These are phyloP conservation scores for Pyrenochaeta sp. DNA, from an alignment of 2,329 filamentous ascomycete genomes.

Conservation along the genomic window DNA sequence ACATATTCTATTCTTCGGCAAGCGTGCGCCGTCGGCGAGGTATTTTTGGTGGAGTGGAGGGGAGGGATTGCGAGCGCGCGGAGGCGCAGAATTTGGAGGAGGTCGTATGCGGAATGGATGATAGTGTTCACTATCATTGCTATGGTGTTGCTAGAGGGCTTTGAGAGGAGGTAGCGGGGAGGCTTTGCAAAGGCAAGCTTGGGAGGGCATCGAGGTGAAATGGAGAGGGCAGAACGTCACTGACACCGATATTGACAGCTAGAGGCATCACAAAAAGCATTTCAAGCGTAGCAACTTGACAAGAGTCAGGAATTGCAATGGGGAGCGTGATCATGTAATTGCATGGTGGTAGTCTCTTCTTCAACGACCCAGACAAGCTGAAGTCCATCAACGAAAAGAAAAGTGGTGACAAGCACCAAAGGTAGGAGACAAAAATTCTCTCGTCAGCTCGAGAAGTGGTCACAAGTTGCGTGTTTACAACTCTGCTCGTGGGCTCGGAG, in stretches of 20 bases:
- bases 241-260: neutral
- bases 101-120: no score
- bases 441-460: neutral
- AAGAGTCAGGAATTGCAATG: neutral
- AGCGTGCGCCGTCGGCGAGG: no score
- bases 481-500: neutral
- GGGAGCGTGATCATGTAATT: neutral
- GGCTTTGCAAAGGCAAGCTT: no score
- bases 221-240: neutral
- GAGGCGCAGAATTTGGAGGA: no score
- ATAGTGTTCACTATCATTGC: no score
- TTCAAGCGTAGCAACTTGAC: neutral
- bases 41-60: no score
- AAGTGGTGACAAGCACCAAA: neutral
- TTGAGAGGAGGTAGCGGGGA: no score
- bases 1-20: no score
- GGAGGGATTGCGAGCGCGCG: no score
- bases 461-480: neutral
- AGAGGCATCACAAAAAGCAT: neutral
- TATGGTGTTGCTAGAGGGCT: no score
- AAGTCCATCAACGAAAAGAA: conserved; percentile 12
- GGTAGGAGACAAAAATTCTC: neutral
- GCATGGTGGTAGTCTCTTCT: conserved; percentile 3
- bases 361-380: conserved; percentile 9
- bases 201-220: neutral